A percentile compares a stretch with the other conserved stretches of the same genome.
These are phyloP conservation scores for Stagonosporopsis tanaceti DNA, from an alignment of 2,329 filamentous ascomycete genomes.

Conservation along the genomic window DNA sequence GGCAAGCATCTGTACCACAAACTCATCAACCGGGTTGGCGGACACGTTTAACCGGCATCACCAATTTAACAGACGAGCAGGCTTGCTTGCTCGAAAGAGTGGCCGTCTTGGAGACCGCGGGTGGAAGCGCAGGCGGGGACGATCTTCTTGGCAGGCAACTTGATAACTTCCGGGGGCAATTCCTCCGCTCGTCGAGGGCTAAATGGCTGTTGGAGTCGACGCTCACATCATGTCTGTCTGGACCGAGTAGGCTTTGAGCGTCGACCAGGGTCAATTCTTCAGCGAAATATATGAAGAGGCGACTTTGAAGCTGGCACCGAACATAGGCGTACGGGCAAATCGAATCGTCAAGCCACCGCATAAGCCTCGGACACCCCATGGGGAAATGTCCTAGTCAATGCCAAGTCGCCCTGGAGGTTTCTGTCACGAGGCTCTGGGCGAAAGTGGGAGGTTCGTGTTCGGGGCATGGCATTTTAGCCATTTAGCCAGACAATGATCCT, in stretches of 20 bases:
- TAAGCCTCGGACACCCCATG: slow-evolving; percentile 1
- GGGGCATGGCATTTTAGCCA: neutral
- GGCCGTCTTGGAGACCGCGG: slow-evolving; percentile 18
- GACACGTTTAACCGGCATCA: slow-evolving; percentile 22
- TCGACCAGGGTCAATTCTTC: neutral
- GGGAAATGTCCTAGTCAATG: slow-evolving; percentile 3
- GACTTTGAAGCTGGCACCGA: neutral
- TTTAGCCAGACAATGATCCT: neutral
- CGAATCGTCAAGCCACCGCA: neutral
- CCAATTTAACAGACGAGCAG: neutral
- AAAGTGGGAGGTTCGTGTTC: slow-evolving; percentile 3
- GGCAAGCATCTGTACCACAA: neutral
- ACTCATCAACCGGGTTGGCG: slow-evolving; percentile 24
- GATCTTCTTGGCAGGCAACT: slow-evolving; percentile 6
- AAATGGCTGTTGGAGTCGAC: neutral
- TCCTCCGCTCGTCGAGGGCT: neutral
- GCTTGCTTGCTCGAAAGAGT: slow-evolving; percentile 7
- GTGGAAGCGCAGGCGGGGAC: slow-evolving; percentile 11
- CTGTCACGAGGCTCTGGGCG: neutral
- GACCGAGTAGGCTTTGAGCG: neutral
- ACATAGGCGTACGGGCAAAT: neutral
- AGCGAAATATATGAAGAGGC: neutral
- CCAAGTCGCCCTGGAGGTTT: slow-evolving; percentile 4
- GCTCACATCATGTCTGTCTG: neutral
- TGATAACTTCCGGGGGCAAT: neutral